Evolutionary conservation across 441 rosid species (phyloP).

Genomic region (Iberis amara): DNA sequence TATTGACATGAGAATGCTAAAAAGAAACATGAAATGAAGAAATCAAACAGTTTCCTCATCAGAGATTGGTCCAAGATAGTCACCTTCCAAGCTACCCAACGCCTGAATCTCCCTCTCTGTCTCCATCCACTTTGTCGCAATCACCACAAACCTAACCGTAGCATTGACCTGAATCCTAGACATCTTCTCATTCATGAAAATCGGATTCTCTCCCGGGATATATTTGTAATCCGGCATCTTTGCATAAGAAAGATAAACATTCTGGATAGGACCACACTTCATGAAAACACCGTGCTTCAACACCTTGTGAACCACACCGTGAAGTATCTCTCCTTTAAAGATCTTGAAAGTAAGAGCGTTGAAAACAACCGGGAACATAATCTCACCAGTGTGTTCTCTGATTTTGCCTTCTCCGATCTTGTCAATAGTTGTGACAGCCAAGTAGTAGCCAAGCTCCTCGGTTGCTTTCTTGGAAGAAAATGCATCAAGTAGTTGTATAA

Average conservation of each 20-base stretch:
- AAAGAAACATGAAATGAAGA: conserved; percentile 4
- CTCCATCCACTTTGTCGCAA: conserved; percentile 69
- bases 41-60: conserved; percentile 16
- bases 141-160: conserved; percentile 48
- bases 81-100: conserved; percentile 71
- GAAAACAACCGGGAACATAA: conserved; percentile 68
- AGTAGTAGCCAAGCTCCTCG: conserved; percentile 62
- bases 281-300: conserved; percentile 76
- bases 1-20: conserved; percentile 9
- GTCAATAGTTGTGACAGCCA: conserved; percentile 54
- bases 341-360: conserved; percentile 70
- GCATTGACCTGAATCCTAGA: conserved; percentile 54
- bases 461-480: conserved; percentile 63
- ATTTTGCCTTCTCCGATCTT: conserved; percentile 72
- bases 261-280: conserved; percentile 63
- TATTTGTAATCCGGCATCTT: conserved; percentile 60
- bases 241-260: conserved; percentile 42
- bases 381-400: conserved; percentile 62
- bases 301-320: conserved; percentile 65
- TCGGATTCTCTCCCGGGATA: conserved; percentile 57
- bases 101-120: conserved; percentile 81
- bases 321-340: conserved; percentile 65
- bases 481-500: conserved; percentile 51
- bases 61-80: conserved; percentile 64
- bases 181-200: conserved; percentile 55